Percentiles rank a stretch among this genome's conserved stretches.
Evolutionary conservation across 2,329 filamentous ascomycete species (phyloP).

Genomic region (Scedosporium dehoogii): DNA sequence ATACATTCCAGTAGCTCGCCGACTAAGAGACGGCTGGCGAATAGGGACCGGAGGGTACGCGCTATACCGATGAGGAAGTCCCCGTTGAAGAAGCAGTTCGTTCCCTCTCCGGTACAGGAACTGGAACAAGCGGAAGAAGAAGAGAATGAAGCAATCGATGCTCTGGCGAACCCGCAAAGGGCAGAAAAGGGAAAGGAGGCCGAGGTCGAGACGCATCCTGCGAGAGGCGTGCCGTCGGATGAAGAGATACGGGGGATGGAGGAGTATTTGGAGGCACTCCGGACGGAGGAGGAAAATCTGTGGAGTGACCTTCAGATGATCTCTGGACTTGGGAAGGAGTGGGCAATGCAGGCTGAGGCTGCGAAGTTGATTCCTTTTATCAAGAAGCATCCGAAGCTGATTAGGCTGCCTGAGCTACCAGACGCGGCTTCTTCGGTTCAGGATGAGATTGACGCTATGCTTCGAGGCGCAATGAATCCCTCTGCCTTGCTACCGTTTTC

Average conservation of each 20-base stretch:
- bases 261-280: conserved; percentile 40
- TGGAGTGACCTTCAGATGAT: conserved; percentile 46
- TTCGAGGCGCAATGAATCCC: conserved; percentile 40
- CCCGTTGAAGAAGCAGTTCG: conserved; percentile 35
- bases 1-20: conserved; percentile 28
- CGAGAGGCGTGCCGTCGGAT: conserved; percentile 29
- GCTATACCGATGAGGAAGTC: conserved; percentile 39
- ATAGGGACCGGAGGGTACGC: background rate
- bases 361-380: conserved; percentile 7
- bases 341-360: background rate
- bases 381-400: conserved; percentile 26
- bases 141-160: conserved; percentile 2
- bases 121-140: conserved; percentile 5
- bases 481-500: conserved; percentile 42
- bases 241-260: conserved; percentile 40
- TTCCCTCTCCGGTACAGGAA: conserved; percentile 11
- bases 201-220: conserved; percentile 19
- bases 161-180: conserved; percentile 6
- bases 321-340: conserved; percentile 12
- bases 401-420: conserved; percentile 17
- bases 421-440: background rate
- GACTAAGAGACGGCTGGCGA: background rate
- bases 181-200: background rate
- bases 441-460: conserved; percentile 27
- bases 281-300: conserved; percentile 44